A percentile compares a stretch with the other conserved stretches of the same genome.
phyloP scores from a whole-genome alignment of 257 asterid species.

The Scutellaria galericulata region DNA sequence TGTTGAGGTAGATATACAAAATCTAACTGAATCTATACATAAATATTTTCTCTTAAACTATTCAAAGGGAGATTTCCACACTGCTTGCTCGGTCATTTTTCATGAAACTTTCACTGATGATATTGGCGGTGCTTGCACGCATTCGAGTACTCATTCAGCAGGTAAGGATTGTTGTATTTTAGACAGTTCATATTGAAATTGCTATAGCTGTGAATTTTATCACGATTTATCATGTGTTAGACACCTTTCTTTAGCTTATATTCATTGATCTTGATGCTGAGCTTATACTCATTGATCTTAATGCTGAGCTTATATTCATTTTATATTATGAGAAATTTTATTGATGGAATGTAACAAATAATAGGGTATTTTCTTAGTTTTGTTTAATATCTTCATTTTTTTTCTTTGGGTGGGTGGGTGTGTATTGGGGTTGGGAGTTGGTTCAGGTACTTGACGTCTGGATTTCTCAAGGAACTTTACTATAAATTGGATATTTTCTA shows the following conservation, averaged over 20 bases:
- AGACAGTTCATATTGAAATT: constrained; percentile 3
- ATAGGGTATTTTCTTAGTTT: not conserved
- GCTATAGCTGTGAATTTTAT: not conserved
- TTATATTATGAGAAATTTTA: not conserved
- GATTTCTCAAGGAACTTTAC: not conserved
- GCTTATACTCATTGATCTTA: not conserved
- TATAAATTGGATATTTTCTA: not conserved
- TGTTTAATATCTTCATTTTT: not conserved
- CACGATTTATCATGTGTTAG: not conserved
- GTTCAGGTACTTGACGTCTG: not conserved
- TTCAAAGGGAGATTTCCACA: constrained; percentile 71
- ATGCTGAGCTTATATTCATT: no score
- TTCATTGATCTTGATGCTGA: not conserved
- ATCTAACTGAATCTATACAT: constrained; percentile 5
- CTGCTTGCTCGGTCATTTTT: constrained; percentile 91
- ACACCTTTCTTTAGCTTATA: not conserved
- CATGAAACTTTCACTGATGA: constrained; percentile 77
- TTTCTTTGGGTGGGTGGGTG: not conserved
- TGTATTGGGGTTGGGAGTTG: not conserved
- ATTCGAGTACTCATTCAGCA: constrained; percentile 89
- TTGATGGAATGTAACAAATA: not conserved
- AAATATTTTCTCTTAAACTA: constrained; percentile 51
- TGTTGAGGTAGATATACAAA: not conserved
- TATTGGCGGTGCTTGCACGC: constrained; percentile 84
- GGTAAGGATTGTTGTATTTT: constrained; percentile 47